Evolutionary conservation across 805 yeast species (phyloP).

Genomic region (Myxozyma vanderwaltii): DNA sequence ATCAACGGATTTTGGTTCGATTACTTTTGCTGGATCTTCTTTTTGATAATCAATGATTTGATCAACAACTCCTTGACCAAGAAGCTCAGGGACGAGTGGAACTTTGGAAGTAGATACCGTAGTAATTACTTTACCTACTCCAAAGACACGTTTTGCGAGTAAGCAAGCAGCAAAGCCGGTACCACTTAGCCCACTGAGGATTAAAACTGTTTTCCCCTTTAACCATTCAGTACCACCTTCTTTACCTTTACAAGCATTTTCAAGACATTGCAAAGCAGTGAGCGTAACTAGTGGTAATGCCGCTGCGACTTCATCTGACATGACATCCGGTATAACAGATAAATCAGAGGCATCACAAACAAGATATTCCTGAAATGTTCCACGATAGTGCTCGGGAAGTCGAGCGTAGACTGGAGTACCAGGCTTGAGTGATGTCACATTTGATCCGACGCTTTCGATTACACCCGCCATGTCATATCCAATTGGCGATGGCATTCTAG

Average conservation of each 20-base stretch:
- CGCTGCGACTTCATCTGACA: constrained; percentile 33
- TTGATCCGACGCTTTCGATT: constrained; percentile 32
- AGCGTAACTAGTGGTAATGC: constrained; percentile 32
- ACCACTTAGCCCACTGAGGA: constrained; percentile 27
- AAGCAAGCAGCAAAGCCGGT: constrained; percentile 34
- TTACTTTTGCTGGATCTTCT: constrained; percentile 21
- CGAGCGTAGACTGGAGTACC: constrained; percentile 34
- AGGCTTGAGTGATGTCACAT: constrained; percentile 24
- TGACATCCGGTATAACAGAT: constrained; percentile 26
- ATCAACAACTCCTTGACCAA: constrained; percentile 34
- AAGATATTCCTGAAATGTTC: constrained; percentile 31
- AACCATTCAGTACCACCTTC: constrained; percentile 1
- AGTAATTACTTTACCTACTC: constrained; percentile 31
- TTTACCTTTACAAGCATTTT: constrained; percentile 4
- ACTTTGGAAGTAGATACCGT: constrained; percentile 35
- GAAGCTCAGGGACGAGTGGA: constrained; percentile 14
- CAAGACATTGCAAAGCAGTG: constrained; percentile 30
- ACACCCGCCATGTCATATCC: constrained; percentile 36
- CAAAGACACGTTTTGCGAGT: constrained; percentile 34
- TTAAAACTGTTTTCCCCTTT: constrained; percentile 29
- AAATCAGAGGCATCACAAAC: constrained; percentile 11
- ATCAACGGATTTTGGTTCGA: constrained; percentile 29
- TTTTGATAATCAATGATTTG: constrained; percentile 35
- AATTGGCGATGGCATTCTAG: constrained; percentile 26
- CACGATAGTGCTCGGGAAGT: constrained; percentile 11